phyloP scores from a whole-genome alignment of 306 rosid species.

The Medicago arabica region DNA sequence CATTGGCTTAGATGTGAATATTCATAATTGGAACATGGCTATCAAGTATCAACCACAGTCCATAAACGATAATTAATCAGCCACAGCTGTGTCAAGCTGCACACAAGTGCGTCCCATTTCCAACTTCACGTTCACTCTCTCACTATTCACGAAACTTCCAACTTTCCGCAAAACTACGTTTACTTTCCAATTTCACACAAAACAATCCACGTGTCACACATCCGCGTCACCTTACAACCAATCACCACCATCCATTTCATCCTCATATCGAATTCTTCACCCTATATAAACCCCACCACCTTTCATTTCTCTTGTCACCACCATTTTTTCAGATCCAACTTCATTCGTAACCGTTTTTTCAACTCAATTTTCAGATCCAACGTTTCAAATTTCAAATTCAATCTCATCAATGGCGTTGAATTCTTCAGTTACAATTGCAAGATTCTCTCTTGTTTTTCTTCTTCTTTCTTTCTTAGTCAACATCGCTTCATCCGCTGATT shows the following conservation, averaged over 20 bases:
- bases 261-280: constrained; percentile 36
- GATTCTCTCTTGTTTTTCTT: constrained; percentile 34
- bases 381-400: constrained; percentile 22
- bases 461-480: constrained; percentile 40
- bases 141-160: constrained; percentile 18
- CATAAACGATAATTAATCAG: too few relatives aligned
- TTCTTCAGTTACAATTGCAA: not conserved
- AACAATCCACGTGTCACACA: constrained; percentile 47
- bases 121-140: constrained; percentile 1
- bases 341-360: constrained; percentile 27
- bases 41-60: too few relatives aligned
- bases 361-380: constrained; percentile 48
- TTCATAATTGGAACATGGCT: too few relatives aligned
- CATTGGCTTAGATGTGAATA: too few relatives aligned
- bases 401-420: constrained; percentile 42
- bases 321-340: not conserved
- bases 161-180: constrained; percentile 12
- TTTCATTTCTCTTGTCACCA: too few relatives aligned
- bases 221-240: not conserved
- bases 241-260: constrained; percentile 42
- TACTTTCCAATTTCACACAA: not conserved
- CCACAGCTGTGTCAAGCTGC: constrained; percentile 6
- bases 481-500: constrained; percentile 37
- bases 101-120: not conserved
- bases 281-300: constrained; percentile 33